Evolutionary conservation across 129 eudicot genomes (phyloP), one percentile per base, ranked within the genome.

Genomic region (Ambrosia artemisiifolia): DNA sequence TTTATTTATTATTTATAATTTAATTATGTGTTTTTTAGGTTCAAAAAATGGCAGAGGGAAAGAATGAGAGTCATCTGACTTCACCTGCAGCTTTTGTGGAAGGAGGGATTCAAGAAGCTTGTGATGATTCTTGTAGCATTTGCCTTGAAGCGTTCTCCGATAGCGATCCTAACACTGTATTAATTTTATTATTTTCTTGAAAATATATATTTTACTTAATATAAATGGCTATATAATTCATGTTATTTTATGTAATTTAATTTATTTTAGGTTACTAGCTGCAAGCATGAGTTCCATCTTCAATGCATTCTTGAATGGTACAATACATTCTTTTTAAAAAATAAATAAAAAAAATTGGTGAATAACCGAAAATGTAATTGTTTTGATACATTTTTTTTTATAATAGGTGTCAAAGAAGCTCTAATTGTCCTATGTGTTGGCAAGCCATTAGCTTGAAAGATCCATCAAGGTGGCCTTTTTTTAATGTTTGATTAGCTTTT

Each of bases 371-470:
- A 79, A 42, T 51, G 11, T 19, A 19, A 56, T 18, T 32, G 16
- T 56, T 43, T 49, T 50, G 53, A 33, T 64, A 19, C 11, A 3
- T 53, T 44, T 57, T 53, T 44, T 57, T 50, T 9, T 10, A 4
- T 69, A 51, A 30, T 50, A 89, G 96, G 96, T 87, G 90, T 69
- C 96, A 89, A 53, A 83, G 96, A 80, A 89, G 96, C 81, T 87
- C 90, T 36, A 88, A 89, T 51, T 89, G 96, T 81, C 96, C 96
- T 6, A 89, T 89, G 96, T 89, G 96, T 73, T 89, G 92, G 96
- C 96, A 87, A 77, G 70, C 83, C 35, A 80, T 89, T 63, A 84
- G 84, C 57, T 75, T 89, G 44, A 89, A 89, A 82, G 96, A 89
- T 77, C 83, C 90, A 32, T 40, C 85, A 30, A 82, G 90, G 96